phyloP scores from a whole-genome alignment of 2,329 filamentous ascomycete species.

The Dissoconium aciculare region DNA sequence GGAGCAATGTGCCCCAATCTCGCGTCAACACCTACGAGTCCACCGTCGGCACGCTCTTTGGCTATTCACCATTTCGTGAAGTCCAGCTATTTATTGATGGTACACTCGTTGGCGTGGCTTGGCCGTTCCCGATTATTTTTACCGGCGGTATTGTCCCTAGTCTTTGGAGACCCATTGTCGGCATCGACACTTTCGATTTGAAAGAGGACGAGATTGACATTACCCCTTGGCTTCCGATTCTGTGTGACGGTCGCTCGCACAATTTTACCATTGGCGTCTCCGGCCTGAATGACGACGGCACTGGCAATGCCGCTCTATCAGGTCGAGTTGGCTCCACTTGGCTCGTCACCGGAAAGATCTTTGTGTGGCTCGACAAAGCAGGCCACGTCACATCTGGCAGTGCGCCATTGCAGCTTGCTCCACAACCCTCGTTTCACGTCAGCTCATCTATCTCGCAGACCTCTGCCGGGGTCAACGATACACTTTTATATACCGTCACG shows the following conservation, averaged over 20 bases:
- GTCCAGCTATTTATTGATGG: constrained; percentile 63
- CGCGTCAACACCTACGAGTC: constrained; percentile 43
- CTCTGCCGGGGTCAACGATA: constrained; percentile 41
- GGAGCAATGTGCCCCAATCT: constrained; percentile 56
- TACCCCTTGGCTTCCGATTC: constrained; percentile 55
- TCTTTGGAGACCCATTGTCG: constrained; percentile 64
- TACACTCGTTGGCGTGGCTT: constrained; percentile 55
- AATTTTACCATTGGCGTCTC: constrained; percentile 53
- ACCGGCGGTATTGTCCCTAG: constrained; percentile 66
- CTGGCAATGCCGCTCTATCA: constrained; percentile 35
- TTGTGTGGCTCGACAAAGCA: constrained; percentile 52
- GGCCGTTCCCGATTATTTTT: constrained; percentile 72
- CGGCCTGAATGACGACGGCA: constrained; percentile 45
- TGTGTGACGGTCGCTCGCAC: constrained; percentile 51
- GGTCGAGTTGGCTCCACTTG: constrained; percentile 50
- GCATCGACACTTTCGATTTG: constrained; percentile 65
- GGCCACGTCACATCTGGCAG: constrained; percentile 39
- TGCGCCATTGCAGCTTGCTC: constrained; percentile 22
- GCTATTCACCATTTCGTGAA: constrained; percentile 61
- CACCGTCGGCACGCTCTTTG: constrained; percentile 41
- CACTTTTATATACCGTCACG: constrained; percentile 38
- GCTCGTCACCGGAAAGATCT: constrained; percentile 66
- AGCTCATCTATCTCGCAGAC: constrained; percentile 34
- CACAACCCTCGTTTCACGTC: constrained; percentile 36
- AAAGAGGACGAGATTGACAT: constrained; percentile 71